These are phyloP conservation scores for Lepraria neglecta DNA, from an alignment of 495 filamentous ascomycete species.

Conservation along the genomic window DNA sequence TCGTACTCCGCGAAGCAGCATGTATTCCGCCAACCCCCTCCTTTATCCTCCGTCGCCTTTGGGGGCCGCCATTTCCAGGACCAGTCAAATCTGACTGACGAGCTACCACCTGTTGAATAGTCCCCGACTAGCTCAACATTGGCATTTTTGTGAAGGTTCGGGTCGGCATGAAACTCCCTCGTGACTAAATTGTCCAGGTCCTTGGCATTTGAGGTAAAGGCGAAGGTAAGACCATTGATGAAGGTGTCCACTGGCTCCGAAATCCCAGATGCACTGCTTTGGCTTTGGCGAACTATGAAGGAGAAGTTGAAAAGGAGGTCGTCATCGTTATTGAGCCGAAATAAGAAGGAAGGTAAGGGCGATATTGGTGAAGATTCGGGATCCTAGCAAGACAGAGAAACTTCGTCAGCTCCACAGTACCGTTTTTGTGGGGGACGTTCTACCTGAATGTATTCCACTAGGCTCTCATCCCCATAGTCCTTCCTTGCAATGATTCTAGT, in stretches of 20 bases:
- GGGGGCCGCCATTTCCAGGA: slow-evolving; percentile 95
- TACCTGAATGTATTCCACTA: slow-evolving; percentile 91
- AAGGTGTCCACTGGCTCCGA: slow-evolving; percentile 57
- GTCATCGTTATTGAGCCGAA: slow-evolving; percentile 84
- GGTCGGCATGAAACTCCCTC: slow-evolving; percentile 91
- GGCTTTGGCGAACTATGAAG: slow-evolving; percentile 71
- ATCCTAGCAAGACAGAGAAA: slow-evolving; percentile 50
- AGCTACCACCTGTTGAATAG: slow-evolving; percentile 69
- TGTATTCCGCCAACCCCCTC: slow-evolving; percentile 87
- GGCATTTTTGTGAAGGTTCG: slow-evolving; percentile 93
- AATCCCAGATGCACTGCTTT: slow-evolving; percentile 32
- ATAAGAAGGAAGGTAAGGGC: slow-evolving; percentile 63
- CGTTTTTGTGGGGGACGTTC: neutral
- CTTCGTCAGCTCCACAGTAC: neutral
- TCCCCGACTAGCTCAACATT: slow-evolving; percentile 92
- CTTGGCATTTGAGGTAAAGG: slow-evolving; percentile 73
- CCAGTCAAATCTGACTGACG: slow-evolving; percentile 88
- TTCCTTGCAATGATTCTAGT: slow-evolving; percentile 71
- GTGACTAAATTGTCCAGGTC: slow-evolving; percentile 92
- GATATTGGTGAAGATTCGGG: slow-evolving; percentile 57
- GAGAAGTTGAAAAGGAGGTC: slow-evolving; percentile 89
- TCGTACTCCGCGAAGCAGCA: slow-evolving; percentile 98
- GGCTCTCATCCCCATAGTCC: slow-evolving; percentile 63
- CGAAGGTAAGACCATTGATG: slow-evolving; percentile 86
- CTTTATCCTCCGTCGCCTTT: slow-evolving; percentile 72